Base-by-base conservation (phyloP, 768 basidiomycete species). In the Rhizopogon roseolus region DNA sequence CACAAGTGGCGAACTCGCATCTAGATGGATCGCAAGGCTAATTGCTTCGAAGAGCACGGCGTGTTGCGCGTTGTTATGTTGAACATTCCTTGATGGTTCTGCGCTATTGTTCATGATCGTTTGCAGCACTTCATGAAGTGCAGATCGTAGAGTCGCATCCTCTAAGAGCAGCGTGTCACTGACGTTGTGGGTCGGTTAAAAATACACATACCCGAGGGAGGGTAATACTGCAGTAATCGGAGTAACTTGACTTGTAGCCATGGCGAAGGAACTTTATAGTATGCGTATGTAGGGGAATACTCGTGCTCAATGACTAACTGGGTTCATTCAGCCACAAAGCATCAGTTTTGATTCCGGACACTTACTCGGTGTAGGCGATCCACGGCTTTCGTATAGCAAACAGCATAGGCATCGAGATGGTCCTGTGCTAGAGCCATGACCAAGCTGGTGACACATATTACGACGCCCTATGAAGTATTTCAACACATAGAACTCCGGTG, bases 41-140 rank as follows among this genome's bases (percentile, higher is more conserved):
- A 99, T 99, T 19, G 96, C 96, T 71, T 99, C 97, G 62, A 98
- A 99, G 13, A 99, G 80, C n/a, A 99, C 85, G 1, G 97, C 90
- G 65, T 98, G 93, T 65, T 97, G 96, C 9, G 96, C 97, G 62
- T 99, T 99, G 69, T 96, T 98, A 65, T 99, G 97, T 66, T 99
- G 97, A 11, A 98, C 90, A 60, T 98, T 98, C 59, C 90, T 80
- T 10, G 93, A 87, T 8, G 89, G 88, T 64, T 97, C 95, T 8
- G 92, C 87, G 62, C 89, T 85, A 63, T 88, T 94, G 61, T 88
- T 88, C 82, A 98, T 93, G 65, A 93, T 85, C 6, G 88, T 88
- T 63, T 93, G 87, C 51, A 99, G 74, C 9, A 97, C 89, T 57
- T 89, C 79, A 57, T 91, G 83, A 42, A 99, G 72, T 32, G 88